Conservation (phyloP, 1,284 basidiomycete species). For the Heterobasidion occidentale region DNA sequence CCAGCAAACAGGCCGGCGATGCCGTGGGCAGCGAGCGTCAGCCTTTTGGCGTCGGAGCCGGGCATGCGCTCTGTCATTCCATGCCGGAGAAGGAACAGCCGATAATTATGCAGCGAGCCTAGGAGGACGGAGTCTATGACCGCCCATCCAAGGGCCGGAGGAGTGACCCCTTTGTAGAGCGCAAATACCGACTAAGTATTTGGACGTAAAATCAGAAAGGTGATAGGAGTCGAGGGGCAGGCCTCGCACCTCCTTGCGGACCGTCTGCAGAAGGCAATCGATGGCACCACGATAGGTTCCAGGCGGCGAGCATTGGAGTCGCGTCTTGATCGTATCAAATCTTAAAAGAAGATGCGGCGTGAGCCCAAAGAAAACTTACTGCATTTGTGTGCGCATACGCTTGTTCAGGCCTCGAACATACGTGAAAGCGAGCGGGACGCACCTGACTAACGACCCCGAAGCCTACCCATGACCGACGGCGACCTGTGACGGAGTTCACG, state of each 20-base stretch:
- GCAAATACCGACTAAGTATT: conserved; percentile 25
- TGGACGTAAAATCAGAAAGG: not conserved
- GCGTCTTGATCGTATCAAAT: conserved; percentile 72
- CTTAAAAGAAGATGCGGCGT: conserved; percentile 19
- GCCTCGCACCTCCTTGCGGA: conserved; percentile 51
- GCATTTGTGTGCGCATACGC: too few species aligned
- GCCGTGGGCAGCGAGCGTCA: conserved; percentile 54
- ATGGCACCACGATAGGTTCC: conserved; percentile 61
- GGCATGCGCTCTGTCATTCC: conserved; percentile 46
- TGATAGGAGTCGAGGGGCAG: conserved; percentile 1
- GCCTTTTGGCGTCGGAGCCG: conserved; percentile 33
- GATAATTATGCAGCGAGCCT: conserved; percentile 71
- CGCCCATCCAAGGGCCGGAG: conserved; percentile 73
- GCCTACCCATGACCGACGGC: conserved; percentile 59
- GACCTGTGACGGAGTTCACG: conserved; percentile 30
- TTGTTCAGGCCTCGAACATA: too few species aligned
- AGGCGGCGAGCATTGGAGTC: conserved; percentile 63
- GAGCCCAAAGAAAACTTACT: not conserved
- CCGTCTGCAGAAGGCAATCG: conserved; percentile 56
- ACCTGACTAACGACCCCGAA: not conserved
- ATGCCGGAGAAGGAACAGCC: conserved; percentile 48
- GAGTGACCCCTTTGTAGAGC: conserved; percentile 66
- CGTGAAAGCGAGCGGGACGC: too few species aligned
- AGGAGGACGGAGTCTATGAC: conserved; percentile 70
- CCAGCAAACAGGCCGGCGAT: conserved; percentile 72